These are phyloP conservation scores for Conticribra guillardii DNA, from an alignment of 108 stramenopile species.

Conservation along the genomic window DNA sequence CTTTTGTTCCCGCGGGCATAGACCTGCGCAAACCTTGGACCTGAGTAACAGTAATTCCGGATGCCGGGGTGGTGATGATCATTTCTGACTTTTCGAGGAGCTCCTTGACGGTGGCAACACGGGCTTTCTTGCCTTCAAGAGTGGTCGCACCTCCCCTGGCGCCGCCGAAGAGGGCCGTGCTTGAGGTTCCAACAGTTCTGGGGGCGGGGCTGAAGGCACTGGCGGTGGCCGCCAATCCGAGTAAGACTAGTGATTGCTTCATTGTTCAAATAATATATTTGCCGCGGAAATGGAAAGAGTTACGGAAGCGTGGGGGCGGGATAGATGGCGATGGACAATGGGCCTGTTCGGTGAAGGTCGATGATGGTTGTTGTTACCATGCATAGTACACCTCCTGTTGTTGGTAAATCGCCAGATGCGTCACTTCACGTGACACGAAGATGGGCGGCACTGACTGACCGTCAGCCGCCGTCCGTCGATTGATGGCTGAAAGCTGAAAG, in stretches of 20 bases:
- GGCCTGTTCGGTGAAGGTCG: too few relatives aligned
- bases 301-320: not conserved
- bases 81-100: conserved; percentile 80
- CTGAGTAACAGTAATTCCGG: conserved; percentile 69
- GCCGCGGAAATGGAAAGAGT: not conserved
- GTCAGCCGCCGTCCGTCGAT: too few relatives aligned
- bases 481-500: too few relatives aligned
- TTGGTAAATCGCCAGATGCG: too few relatives aligned
- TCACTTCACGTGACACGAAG: too few relatives aligned
- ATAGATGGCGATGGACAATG: too few relatives aligned
- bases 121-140: conserved; percentile 74
- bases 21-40: conserved; percentile 73
- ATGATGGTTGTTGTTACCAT: too few relatives aligned
- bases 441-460: too few relatives aligned
- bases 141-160: conserved; percentile 74
- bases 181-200: conserved; percentile 22
- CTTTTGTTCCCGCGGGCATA: conserved; percentile 85
- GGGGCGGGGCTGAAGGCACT: conserved; percentile 48
- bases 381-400: too few relatives aligned
- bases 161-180: conserved; percentile 75
- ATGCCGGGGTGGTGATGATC: conserved; percentile 83
- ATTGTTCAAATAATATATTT: conserved; percentile 17
- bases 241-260: conserved; percentile 54
- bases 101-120: conserved; percentile 65
- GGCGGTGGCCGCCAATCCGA: conserved; percentile 42